These are phyloP conservation scores for Trichoderma sp. DNA, from an alignment of 2,329 filamentous ascomycete species.

Conservation along the genomic window DNA sequence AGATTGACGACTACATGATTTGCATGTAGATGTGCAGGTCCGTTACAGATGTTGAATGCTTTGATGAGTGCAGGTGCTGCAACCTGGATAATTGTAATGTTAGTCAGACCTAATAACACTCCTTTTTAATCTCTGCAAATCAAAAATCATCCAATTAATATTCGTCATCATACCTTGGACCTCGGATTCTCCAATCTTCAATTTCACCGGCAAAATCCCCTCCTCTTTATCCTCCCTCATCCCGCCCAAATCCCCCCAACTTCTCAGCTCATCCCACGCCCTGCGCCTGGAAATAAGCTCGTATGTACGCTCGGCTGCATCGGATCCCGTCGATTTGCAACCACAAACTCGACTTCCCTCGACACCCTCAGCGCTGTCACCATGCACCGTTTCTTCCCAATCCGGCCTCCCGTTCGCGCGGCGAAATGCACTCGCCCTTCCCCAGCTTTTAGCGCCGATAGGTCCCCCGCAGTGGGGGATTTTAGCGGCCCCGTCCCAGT, in stretches of 20 bases:
- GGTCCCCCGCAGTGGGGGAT: conserved; percentile 18
- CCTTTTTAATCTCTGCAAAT: background rate
- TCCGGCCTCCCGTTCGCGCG: background rate
- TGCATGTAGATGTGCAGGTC: background rate
- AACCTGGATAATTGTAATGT: background rate
- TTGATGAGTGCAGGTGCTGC: background rate
- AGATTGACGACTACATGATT: background rate
- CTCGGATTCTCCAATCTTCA: background rate
- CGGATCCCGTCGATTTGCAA: background rate
- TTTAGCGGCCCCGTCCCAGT: background rate
- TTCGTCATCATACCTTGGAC: background rate
- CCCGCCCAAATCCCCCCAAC: background rate
- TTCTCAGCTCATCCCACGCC: background rate
- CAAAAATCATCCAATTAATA: background rate
- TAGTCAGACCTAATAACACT: background rate
- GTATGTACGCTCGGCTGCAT: conserved; percentile 18
- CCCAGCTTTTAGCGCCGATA: conserved; percentile 25
- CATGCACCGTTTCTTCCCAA: background rate
- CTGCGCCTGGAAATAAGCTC: background rate
- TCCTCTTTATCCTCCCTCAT: background rate
- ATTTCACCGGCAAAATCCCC: background rate
- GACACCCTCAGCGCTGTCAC: background rate
- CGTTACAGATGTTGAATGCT: background rate
- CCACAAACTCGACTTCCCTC: background rate
- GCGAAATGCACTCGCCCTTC: conserved; percentile 5